Evolutionary conservation across 768 basidiomycete genomes (phyloP).

Genomic region (Rhodotorula paludigena): DNA sequence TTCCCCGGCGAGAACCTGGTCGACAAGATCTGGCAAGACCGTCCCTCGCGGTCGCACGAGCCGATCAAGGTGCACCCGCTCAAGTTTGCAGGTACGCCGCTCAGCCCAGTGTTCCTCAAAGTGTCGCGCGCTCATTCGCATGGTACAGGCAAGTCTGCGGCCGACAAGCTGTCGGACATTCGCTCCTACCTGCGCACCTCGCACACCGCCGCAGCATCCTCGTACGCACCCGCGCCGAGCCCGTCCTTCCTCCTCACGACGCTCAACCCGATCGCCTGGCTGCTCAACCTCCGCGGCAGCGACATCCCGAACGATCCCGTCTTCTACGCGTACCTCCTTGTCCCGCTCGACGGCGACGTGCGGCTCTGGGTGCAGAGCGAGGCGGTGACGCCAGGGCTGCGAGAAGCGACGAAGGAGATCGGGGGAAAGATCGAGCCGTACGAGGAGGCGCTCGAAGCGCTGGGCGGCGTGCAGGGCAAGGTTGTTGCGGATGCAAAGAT

Average conservation of each 20-base stretch:
- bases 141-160: conserved; percentile 53
- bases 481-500: conserved; percentile 40
- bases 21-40: conserved; percentile 73
- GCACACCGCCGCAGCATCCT: conserved; percentile 48
- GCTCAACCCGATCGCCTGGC: conserved; percentile 63
- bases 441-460: conserved; percentile 71
- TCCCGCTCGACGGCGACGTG: conserved; percentile 62
- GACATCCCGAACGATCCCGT: conserved; percentile 91
- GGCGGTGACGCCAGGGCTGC: conserved; percentile 52
- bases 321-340: conserved; percentile 78
- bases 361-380: conserved; percentile 63
- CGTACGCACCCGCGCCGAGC: conserved; percentile 49
- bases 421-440: conserved; percentile 63
- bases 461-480: conserved; percentile 46
- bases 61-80: conserved; percentile 63
- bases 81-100: conserved; percentile 54
- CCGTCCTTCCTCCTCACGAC: conserved; percentile 59
- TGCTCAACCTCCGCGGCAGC: conserved; percentile 79
- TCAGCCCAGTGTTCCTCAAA: neutral
- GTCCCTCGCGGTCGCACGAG: conserved; percentile 64
- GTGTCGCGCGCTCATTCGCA: neutral
- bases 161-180: conserved; percentile 64
- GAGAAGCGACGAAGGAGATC: conserved; percentile 57
- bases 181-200: conserved; percentile 61
- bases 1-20: conserved; percentile 75